Conservation (phyloP, 1,284 basidiomycete genomes). For the Golubevia sp. region DNA sequence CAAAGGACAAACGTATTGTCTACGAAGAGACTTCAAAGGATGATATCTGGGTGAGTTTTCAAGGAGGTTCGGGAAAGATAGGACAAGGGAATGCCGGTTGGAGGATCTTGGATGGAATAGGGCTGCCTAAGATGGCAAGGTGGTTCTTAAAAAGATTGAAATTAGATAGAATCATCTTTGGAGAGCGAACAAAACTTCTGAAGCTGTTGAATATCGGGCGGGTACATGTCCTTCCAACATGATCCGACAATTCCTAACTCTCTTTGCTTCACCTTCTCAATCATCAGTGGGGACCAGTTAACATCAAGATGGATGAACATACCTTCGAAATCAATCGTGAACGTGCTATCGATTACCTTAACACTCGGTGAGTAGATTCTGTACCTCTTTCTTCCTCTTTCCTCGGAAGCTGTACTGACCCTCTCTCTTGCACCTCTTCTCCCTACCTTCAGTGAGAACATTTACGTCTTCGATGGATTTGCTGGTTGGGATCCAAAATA, state of each 20-base stretch:
- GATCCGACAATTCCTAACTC: too few species aligned
- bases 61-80: background rate
- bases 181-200: too few species aligned
- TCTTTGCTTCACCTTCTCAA: too few species aligned
- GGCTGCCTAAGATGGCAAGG: too few species aligned
- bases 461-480: conserved; percentile 98
- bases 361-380: conserved; percentile 69
- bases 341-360: conserved; percentile 98
- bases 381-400: background rate
- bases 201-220: too few species aligned
- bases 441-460: conserved; percentile 75
- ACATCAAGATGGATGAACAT: conserved; percentile 97
- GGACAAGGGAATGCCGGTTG: too few species aligned
- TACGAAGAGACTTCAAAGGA: conserved; percentile 97
- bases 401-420: background rate
- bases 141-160: too few species aligned
- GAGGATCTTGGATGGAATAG: too few species aligned
- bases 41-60: conserved; percentile 75
- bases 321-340: conserved; percentile 99
- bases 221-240: too few species aligned
- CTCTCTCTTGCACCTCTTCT: background rate
- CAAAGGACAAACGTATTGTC: conserved; percentile 99
- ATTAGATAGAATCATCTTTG: too few species aligned
- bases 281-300: conserved; percentile 85
- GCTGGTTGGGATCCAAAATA: conserved; percentile 99